Base-by-base conservation (phyloP, 179 eudicot species). In the Heliamphora pulchella region DNA sequence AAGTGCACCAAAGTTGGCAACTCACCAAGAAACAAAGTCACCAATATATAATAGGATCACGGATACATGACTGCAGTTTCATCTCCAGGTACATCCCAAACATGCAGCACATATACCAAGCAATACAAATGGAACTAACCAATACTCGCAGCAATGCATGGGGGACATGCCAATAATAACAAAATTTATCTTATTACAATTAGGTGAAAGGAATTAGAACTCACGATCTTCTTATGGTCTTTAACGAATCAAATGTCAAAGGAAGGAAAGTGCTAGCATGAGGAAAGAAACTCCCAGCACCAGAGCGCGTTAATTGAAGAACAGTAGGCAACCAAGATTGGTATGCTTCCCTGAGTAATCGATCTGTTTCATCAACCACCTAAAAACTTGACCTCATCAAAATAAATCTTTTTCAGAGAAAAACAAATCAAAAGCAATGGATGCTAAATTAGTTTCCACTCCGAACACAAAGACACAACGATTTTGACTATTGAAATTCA, bases 311-410 rank as follows among this genome's bases (percentile, higher is more conserved):
- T 84, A 90, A 78, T 82, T 88, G 90, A 67, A 96, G 90, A 63
- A 91, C 99, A 74, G 90, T 88, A 65, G 99, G 99, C 84, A 96
- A 87, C 98, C 99, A 96, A 7, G 97, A 94, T 81, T 96, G 98
- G 82, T 96, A 96, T 59, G 98, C 88, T 84, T 94, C 98, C 86
- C 99, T 88, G 53, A 96, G 89, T 78, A 96, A 81, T 68, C 99
- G 87, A 81, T 94, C 99, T 47, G 97, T 94, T 91, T 96, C 99
- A 88, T 96, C 99, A 85, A 96, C 98, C 59, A 96, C 99, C 98
- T 96, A 85, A 76, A 61, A 79, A 71, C 76, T 53, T n/a, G 51
- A 74, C 10, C 59, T 6, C 18, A 71, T 82, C 74, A 81, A 74
- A 10, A 58, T 50, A 79, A 39, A 17, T 43, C 53, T 48, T 48